phyloP scores from a whole-genome alignment of 306 rosid species.

The Parietaria judaica region DNA sequence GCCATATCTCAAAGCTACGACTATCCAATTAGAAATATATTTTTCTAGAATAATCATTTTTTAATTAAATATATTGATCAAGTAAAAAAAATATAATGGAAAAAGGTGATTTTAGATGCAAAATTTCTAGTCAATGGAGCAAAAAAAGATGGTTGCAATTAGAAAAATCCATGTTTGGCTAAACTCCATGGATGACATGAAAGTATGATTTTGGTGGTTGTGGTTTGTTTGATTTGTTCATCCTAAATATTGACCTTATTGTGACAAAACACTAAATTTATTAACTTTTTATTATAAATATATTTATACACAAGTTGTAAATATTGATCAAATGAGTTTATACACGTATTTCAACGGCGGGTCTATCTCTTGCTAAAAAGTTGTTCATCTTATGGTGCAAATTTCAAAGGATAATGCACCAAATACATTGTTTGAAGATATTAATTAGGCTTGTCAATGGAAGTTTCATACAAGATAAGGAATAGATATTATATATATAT shows the following conservation, averaged over 20 bases:
- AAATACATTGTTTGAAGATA: neutral
- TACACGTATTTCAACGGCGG: too few relatives aligned
- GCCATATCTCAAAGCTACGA: neutral
- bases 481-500: neutral
- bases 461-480: neutral
- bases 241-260: constrained; percentile 21
- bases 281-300: too few relatives aligned
- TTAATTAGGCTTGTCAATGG: neutral
- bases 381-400: neutral
- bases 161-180: constrained; percentile 8
- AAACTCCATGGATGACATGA: constrained; percentile 15
- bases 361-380: neutral
- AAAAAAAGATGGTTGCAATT: too few relatives aligned
- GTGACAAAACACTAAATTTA: too few relatives aligned
- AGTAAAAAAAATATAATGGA: neutral
- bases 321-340: too few relatives aligned
- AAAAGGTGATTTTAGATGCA: neutral
- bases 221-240: constrained; percentile 20
- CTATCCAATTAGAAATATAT: neutral
- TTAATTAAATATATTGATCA: neutral
- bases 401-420: constrained; percentile 1
- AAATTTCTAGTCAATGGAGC: neutral
- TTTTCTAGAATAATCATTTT: neutral
- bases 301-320: too few relatives aligned
- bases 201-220: constrained; percentile 11